These are phyloP conservation scores for Tillandsia leiboldiana DNA, from an alignment of 176 grass and related monocot genomes.

Conservation along the genomic window DNA sequence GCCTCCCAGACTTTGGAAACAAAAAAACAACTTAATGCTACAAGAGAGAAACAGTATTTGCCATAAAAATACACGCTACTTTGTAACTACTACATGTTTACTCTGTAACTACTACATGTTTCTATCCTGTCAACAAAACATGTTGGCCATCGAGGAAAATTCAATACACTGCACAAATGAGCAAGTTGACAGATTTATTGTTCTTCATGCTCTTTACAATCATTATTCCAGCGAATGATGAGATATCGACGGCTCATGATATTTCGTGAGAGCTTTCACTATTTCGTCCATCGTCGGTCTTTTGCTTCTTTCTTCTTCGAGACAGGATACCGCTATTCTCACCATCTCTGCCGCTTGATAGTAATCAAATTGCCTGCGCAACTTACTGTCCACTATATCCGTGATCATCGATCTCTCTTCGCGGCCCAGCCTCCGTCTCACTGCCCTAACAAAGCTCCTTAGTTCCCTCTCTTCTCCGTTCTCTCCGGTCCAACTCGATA, in stretches of 20 bases:
- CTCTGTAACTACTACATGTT: too few species aligned
- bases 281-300: conserved; percentile 56
- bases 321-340: conserved; percentile 30
- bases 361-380: conserved; percentile 28
- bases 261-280: conserved; percentile 33
- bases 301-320: conserved; percentile 45
- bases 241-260: conserved; percentile 15
- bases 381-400: conserved; percentile 34
- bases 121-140: too few species aligned
- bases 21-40: too few species aligned
- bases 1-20: too few species aligned
- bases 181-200: too few species aligned
- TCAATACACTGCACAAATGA: too few species aligned
- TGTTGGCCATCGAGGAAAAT: too few species aligned
- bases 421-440: conserved; percentile 19
- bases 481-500: conserved; percentile 29
- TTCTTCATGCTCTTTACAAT: too few species aligned
- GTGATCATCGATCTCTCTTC: conserved; percentile 16
- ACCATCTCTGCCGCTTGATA: conserved; percentile 32
- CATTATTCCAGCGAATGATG: too few species aligned
- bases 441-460: conserved; percentile 20
- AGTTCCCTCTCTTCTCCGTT: conserved; percentile 15
- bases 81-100: too few species aligned
- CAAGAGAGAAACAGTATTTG: too few species aligned
- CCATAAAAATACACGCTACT: too few species aligned